A percentile compares a stretch with the other conserved stretches of the same genome.
Conservation (phyloP, 306 rosid species). For the Carpinus fangiana region DNA sequence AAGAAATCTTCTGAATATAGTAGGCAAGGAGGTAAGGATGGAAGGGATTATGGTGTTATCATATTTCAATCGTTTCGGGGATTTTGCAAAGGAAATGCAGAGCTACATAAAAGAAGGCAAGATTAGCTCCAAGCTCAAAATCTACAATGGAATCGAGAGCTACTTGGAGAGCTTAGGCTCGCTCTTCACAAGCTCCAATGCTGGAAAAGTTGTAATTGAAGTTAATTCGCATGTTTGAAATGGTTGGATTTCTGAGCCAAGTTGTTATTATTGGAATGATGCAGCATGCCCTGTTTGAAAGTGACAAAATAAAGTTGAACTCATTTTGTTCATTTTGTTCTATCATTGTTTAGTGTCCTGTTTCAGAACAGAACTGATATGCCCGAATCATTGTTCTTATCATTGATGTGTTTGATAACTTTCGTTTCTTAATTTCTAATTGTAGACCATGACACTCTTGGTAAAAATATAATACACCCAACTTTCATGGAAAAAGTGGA, state of each 20-base stretch:
- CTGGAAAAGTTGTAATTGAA: constrained; percentile 58
- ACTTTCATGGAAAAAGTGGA: no score
- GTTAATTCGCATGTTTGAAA: constrained; percentile 24
- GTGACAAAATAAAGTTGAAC: no score
- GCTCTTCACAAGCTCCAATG: constrained; percentile 53
- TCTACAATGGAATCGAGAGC: constrained; percentile 44
- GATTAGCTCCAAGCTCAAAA: constrained; percentile 44
- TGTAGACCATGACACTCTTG: no score
- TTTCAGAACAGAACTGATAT: no score
- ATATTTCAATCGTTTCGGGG: constrained; percentile 51
- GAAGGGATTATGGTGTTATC: constrained; percentile 55
- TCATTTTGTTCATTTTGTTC: no score
- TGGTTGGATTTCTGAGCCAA: background rate
- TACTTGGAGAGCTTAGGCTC: constrained; percentile 51
- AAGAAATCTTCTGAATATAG: constrained; percentile 60
- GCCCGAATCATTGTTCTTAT: no score
- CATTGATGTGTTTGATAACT: no score
- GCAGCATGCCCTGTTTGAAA: background rate
- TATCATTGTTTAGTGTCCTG: no score
- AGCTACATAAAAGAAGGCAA: constrained; percentile 49
- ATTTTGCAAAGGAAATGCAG: constrained; percentile 56
- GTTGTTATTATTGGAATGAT: background rate
- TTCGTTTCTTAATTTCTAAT: no score
- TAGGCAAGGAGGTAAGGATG: constrained; percentile 66
- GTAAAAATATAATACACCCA: no score